These are phyloP conservation scores for Coemansia javaensis DNA, from an alignment of 192 early-diverging fungal species.

Conservation along the genomic window DNA sequence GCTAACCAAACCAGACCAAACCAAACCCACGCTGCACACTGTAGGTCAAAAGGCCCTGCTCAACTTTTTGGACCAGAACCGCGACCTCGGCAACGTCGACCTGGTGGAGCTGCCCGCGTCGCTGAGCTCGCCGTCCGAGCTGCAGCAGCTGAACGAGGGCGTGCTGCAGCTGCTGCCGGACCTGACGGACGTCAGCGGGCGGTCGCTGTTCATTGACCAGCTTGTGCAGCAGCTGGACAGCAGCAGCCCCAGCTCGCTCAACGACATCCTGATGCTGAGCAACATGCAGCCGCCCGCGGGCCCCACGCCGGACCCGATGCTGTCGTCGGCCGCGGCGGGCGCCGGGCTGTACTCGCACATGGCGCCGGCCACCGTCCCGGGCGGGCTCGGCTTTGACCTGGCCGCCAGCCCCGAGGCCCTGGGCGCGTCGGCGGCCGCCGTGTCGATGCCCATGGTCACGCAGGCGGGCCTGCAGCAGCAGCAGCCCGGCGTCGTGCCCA, in stretches of 20 bases:
- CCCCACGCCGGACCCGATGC: slow-evolving; percentile 32
- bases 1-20: too few relatives aligned
- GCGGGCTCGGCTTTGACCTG: slow-evolving; percentile 24
- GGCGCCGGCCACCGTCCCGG: not conserved
- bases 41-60: slow-evolving; percentile 35
- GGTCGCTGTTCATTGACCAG: slow-evolving; percentile 39
- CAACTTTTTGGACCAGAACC: slow-evolving; percentile 37
- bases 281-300: slow-evolving; percentile 19
- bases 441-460: slow-evolving; percentile 9
- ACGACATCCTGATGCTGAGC: slow-evolving; percentile 27
- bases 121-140: slow-evolving; percentile 33
- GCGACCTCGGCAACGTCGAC: slow-evolving; percentile 34
- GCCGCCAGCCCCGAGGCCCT: slow-evolving; percentile 27
- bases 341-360: slow-evolving; percentile 23
- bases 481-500: not conserved
- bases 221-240: slow-evolving; percentile 48
- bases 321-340: slow-evolving; percentile 21
- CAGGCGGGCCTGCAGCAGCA: slow-evolving; percentile 5
- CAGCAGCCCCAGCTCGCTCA: slow-evolving; percentile 30
- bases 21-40: not conserved
- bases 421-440: not conserved
- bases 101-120: slow-evolving; percentile 37
- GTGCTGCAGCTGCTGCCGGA: slow-evolving; percentile 45
- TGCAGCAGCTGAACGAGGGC: slow-evolving; percentile 47
- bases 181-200: slow-evolving; percentile 37